These are phyloP conservation scores for Trichoderma parareesei DNA, from an alignment of 495 filamentous ascomycete species.

Conservation along the genomic window DNA sequence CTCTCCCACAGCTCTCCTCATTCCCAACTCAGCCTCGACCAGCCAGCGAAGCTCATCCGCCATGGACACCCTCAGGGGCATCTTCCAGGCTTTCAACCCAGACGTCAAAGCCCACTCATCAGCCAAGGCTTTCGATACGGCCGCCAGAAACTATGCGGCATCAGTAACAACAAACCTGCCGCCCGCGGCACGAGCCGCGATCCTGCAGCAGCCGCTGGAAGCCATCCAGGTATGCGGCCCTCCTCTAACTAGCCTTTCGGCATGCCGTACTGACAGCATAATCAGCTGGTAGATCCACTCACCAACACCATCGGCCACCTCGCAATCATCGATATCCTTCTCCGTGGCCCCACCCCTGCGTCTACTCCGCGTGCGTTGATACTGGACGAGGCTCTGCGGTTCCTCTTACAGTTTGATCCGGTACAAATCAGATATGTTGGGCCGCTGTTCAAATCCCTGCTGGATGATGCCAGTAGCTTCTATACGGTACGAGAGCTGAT, in stretches of 20 bases:
- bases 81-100: background rate
- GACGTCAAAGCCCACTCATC: background rate
- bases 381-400: slow-evolving; percentile 27
- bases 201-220: background rate
- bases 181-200: background rate
- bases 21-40: background rate
- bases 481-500: slow-evolving; percentile 28
- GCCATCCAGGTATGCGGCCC: background rate
- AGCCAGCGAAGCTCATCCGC: background rate
- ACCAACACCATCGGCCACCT: slow-evolving; percentile 38
- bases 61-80: background rate
- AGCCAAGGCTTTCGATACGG: background rate
- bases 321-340: slow-evolving; percentile 26
- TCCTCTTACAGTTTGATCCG: slow-evolving; percentile 36
- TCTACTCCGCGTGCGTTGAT: slow-evolving; percentile 20
- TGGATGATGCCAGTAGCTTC: slow-evolving; percentile 21
- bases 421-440: slow-evolving; percentile 39
- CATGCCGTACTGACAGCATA: background rate
- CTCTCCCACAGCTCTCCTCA: background rate
- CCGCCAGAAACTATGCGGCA: background rate
- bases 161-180: background rate
- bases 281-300: slow-evolving; percentile 30
- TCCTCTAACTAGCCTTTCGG: background rate
- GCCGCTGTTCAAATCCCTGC: slow-evolving; percentile 21
- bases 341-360: slow-evolving; percentile 16